These are phyloP conservation scores for Cryptomeria japonica DNA, from an alignment of 75 land plant genomes.

Conservation along the genomic window DNA sequence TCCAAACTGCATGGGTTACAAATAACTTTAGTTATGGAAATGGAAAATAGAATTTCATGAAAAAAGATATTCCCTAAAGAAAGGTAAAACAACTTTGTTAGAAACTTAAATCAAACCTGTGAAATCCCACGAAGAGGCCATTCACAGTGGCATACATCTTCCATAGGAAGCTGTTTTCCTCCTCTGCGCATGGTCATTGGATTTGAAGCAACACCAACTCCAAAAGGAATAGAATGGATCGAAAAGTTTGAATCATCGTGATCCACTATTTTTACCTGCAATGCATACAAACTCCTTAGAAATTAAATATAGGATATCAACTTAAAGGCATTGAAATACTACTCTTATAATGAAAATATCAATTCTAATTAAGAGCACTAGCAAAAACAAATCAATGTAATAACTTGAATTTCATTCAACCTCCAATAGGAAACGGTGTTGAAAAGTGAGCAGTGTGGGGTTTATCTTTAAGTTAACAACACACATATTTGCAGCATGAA, in stretches of 20 bases:
- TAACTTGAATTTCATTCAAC: background rate
- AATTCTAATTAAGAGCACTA: background rate
- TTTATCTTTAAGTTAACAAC: background rate
- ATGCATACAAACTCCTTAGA: background rate
- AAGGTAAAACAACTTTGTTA: background rate
- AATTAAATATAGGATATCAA: background rate
- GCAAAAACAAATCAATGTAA: background rate
- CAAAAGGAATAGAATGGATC: constrained; percentile 49
- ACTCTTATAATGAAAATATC: background rate
- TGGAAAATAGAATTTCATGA: background rate
- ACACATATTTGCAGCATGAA: background rate
- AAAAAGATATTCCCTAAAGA: constrained; percentile 1
- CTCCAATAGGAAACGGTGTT: background rate
- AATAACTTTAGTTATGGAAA: background rate
- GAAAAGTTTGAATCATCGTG: constrained; percentile 21
- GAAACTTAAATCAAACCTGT: constrained; percentile 50
- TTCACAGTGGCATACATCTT: constrained; percentile 81
- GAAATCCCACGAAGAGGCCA: constrained; percentile 83
- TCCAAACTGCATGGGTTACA: constrained; percentile 67
- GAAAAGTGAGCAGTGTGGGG: background rate
- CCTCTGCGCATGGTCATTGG: constrained; percentile 88
- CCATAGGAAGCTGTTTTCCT: constrained; percentile 88
- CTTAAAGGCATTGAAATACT: background rate
- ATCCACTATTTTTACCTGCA: constrained; percentile 54
- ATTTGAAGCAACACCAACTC: constrained; percentile 90